These are phyloP conservation scores for Paracoccidioides brasiliensis DNA, from an alignment of 2,329 filamentous ascomycete species.

Conservation along the genomic window DNA sequence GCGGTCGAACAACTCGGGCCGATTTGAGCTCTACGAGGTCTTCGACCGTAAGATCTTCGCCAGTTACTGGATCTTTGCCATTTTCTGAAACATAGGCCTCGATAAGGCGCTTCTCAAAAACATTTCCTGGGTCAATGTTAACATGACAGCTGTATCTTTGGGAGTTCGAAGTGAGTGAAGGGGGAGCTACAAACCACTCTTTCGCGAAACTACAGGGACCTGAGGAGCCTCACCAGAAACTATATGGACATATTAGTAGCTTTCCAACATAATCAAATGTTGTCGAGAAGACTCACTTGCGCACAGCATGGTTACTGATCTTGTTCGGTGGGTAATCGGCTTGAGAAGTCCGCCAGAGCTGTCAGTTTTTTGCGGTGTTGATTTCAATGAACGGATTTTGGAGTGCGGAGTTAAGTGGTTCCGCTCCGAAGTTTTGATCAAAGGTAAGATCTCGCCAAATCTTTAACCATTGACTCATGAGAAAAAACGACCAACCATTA, in stretches of 20 bases:
- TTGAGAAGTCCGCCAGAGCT: background rate
- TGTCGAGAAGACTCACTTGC: constrained; percentile 47
- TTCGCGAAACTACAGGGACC: constrained; percentile 85
- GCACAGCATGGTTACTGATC: constrained; percentile 40
- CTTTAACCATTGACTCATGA: too few species aligned
- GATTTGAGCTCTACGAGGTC: constrained; percentile 83
- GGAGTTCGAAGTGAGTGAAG: constrained; percentile 6
- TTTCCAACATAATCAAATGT: constrained; percentile 8
- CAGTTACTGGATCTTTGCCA: constrained; percentile 80
- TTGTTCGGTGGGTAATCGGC: background rate
- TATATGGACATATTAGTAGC: constrained; percentile 24
- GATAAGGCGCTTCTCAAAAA: constrained; percentile 91
- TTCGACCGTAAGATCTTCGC: constrained; percentile 67
- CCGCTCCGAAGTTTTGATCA: background rate
- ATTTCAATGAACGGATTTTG: background rate
- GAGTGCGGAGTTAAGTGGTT: background rate
- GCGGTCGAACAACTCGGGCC: constrained; percentile 68
- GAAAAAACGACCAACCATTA: too few species aligned
- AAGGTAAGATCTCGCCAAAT: background rate
- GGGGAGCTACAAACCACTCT: constrained; percentile 56
- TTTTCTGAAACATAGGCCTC: constrained; percentile 90
- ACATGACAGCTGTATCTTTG: background rate
- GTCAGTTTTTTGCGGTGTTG: background rate
- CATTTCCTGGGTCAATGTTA: constrained; percentile 47
- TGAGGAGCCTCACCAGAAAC: constrained; percentile 95